Conservation (phyloP, 1,284 basidiomycete species). For the Cutaneotrichosporon sp. region DNA sequence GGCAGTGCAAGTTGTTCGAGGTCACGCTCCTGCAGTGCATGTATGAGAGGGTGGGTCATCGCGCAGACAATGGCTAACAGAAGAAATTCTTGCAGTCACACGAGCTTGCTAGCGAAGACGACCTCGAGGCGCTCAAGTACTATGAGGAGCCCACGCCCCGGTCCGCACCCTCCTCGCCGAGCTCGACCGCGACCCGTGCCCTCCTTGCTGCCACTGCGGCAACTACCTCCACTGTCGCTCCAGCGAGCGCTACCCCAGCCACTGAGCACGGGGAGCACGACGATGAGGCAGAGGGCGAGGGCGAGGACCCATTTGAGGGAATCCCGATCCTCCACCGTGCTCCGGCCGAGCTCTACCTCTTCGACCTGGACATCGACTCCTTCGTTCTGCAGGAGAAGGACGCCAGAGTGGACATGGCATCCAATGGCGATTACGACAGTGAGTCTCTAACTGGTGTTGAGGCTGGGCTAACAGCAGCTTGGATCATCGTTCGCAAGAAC, state of each 20-base stretch:
- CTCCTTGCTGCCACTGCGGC: background rate
- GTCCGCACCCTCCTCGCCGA: constrained; percentile 10
- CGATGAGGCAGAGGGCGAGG: constrained; percentile 23
- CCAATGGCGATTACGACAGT: constrained; percentile 59
- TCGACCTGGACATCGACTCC: constrained; percentile 66
- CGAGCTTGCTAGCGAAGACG: constrained; percentile 65
- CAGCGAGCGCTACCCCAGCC: constrained; percentile 9
- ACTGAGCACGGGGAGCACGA: constrained; percentile 15
- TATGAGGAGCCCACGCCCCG: constrained; percentile 9
- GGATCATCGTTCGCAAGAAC: constrained; percentile 50
- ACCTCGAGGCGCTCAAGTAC: constrained; percentile 71
- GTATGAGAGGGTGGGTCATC: constrained; percentile 64
- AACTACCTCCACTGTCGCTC: constrained; percentile 14
- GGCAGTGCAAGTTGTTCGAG: constrained; percentile 81
- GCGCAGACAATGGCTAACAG: constrained; percentile 6
- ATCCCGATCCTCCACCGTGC: constrained; percentile 48
- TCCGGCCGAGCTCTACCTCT: constrained; percentile 62
- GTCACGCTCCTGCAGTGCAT: constrained; percentile 91
- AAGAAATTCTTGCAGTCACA: constrained; percentile 75
- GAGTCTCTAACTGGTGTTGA: constrained; percentile 17
- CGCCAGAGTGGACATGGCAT: constrained; percentile 68
- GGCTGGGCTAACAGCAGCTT: constrained; percentile 33
- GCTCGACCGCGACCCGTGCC: background rate
- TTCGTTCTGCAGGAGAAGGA: constrained; percentile 71
- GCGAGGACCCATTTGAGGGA: constrained; percentile 50